Base-by-base conservation (phyloP, 768 basidiomycete genomes). In the Trametes sanguinea region DNA sequence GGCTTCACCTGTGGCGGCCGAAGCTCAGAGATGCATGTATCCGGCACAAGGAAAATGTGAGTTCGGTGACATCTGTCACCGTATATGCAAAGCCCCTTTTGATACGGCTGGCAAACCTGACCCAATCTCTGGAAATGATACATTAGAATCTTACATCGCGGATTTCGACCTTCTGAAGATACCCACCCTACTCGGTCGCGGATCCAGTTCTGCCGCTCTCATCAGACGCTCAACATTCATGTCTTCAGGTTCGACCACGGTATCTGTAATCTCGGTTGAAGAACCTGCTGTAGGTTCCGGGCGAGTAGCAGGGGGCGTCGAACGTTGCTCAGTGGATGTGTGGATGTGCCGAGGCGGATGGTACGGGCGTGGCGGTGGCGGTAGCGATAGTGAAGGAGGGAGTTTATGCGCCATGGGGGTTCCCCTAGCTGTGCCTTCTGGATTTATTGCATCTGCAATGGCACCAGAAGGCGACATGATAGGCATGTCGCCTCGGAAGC, bases 91-190 rank as follows among this genome's bases (percentile, higher is more conserved):
- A n/a, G 9, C 2, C 62, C 65, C 17, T 54, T 59, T 37, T 51
- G 56, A 58, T 43, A 70, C 6, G 16, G n/a, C 7, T 11, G 16
- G 39, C 69, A 68, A 7, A 67, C 40, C 45, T 59, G 62, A 14
- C 62, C 37, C 22, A 5, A 35, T 17, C 17, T 51, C 57, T 64
- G 50, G 4, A 17, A 3, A 40, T n/a, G 39, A 33, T 29, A 51
- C 11, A 10, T 50, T 29, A 40, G 27, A 11, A 11, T 39, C 11
- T 1, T 0, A 22, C 40, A 1, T 47, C 4, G 27, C 6, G 13
- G 37, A 11, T 29, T 7, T 5, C 37, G 16, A 30, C 27, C 1
- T 7, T 29, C n/a, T 5, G 1, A 4, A 48, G 16, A 13, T 2
- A 59, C 57, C 35, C 9, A 59, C 57, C 27, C 57, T 51, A 14